A percentile compares a stretch with the other conserved stretches of the same genome.
These are phyloP conservation scores for Malassezia slooffiae DNA, from an alignment of 1,284 basidiomycete genomes.

Conservation along the genomic window DNA sequence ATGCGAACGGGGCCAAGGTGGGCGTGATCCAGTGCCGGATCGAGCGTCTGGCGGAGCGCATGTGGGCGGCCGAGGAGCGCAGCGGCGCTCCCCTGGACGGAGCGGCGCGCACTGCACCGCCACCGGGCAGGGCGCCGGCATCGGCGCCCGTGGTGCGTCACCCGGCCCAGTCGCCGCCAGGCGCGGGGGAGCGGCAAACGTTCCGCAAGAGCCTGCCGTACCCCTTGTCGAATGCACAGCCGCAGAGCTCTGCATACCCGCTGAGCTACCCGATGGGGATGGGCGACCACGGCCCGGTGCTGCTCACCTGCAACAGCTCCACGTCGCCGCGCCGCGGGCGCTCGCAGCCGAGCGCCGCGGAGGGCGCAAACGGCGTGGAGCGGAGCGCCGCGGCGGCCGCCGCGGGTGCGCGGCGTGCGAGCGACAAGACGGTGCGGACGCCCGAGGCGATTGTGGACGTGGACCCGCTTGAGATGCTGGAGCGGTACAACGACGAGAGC, in stretches of 20 bases:
- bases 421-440: neutral
- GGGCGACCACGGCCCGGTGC: conserved; percentile 37
- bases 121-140: too few species aligned
- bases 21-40: conserved; percentile 4
- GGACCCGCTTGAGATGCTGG: conserved; percentile 41
- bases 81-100: too few species aligned
- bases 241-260: conserved; percentile 35
- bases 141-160: too few species aligned
- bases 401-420: too few species aligned
- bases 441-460: conserved; percentile 1
- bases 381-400: too few species aligned
- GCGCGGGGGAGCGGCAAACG: too few species aligned
- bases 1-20: neutral
- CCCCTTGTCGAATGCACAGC: conserved; percentile 37
- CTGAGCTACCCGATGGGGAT: conserved; percentile 45
- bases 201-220: conserved; percentile 30
- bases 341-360: neutral
- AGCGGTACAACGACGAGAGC: conserved; percentile 41
- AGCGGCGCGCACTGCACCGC: too few species aligned
- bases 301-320: conserved; percentile 19
- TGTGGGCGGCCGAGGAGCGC: conserved; percentile 11
- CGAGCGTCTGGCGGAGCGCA: neutral
- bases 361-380: too few species aligned
- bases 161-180: too few species aligned
- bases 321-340: neutral